Percentiles rank a stretch among this genome's conserved stretches.
Evolutionary conservation across 78 protist genomes (phyloP).

Genomic region (Emiliania huxleyi): DNA sequence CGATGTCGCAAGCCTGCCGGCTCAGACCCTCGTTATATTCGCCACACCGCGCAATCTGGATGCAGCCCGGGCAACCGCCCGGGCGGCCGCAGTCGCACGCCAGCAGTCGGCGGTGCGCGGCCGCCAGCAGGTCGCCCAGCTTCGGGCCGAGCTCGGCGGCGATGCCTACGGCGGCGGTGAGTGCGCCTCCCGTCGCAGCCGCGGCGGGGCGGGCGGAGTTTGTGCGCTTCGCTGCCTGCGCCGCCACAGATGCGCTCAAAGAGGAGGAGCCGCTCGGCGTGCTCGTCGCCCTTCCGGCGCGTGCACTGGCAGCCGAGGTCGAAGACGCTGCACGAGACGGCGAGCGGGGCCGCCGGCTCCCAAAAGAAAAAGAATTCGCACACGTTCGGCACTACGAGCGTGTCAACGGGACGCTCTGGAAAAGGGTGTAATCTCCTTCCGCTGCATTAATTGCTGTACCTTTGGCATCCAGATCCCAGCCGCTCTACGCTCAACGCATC

Average conservation of each 20-base stretch:
- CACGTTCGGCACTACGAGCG: no score
- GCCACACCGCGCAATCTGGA: background rate
- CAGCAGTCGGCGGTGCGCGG: background rate
- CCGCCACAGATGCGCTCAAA: background rate
- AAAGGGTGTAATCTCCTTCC: no score
- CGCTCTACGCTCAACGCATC: no score
- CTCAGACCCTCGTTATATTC: conserved; percentile 11
- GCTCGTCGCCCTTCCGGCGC: background rate
- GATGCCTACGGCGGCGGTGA: no score
- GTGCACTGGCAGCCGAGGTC: conserved; percentile 32
- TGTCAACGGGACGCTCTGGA: no score
- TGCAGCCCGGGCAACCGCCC: conserved; percentile 1
- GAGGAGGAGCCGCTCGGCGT: background rate
- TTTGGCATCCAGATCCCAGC: no score
- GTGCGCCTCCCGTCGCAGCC: no score
- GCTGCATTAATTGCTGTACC: no score
- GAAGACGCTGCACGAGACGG: background rate
- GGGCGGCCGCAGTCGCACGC: background rate
- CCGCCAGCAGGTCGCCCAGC: background rate
- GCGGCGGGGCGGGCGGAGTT: no score
- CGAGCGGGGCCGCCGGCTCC: no score
- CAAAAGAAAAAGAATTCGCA: no score
- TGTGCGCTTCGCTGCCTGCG: no score
- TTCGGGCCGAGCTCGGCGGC: background rate
- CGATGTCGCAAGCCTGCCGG: background rate